Evolutionary conservation across 495 filamentous ascomycete genomes (phyloP).

Genomic region (Margaritispora aquatica): DNA sequence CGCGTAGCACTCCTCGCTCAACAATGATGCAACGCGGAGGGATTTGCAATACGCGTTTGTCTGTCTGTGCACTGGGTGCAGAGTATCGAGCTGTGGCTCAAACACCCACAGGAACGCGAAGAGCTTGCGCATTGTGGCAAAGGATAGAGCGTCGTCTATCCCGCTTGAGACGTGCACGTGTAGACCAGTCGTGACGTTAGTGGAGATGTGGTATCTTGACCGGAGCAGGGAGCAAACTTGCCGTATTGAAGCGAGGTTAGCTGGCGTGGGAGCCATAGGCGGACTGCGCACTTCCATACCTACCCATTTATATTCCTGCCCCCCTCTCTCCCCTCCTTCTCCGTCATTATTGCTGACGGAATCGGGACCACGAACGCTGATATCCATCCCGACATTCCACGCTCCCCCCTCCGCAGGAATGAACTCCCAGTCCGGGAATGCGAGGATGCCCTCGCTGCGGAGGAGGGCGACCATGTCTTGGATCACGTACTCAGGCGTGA

Average conservation of each 20-base stretch:
- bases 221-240: background rate
- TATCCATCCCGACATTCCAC: background rate
- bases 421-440: background rate
- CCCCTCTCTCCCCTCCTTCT: background rate
- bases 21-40: background rate
- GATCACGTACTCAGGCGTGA: background rate
- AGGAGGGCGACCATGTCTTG: background rate
- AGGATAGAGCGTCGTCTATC: background rate
- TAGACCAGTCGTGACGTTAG: background rate
- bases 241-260: background rate
- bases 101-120: conserved; percentile 31
- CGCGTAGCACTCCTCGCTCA: background rate
- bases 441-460: background rate
- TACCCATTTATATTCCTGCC: background rate
- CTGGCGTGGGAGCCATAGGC: background rate
- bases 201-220: background rate
- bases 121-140: conserved; percentile 18
- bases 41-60: background rate
- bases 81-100: conserved; percentile 29
- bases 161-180: background rate
- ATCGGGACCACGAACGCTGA: background rate
- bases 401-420: background rate
- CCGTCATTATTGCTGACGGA: background rate
- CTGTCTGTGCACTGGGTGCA: conserved; percentile 22
- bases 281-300: background rate